Base-by-base conservation (phyloP, 805 yeast genomes). In the Wickerhamomyces rabaulensis region DNA sequence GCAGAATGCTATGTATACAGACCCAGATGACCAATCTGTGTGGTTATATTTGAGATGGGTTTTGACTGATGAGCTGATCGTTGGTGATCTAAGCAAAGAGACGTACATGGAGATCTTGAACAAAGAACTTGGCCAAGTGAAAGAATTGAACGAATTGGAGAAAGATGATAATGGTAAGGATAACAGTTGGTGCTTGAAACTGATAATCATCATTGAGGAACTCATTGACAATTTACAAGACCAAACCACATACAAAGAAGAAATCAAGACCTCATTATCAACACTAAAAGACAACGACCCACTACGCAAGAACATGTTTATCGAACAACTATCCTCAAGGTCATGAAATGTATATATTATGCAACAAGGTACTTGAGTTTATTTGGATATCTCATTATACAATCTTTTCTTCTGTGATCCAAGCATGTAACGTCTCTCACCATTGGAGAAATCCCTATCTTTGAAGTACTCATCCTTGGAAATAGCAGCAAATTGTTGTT, bases 1-100 rank as follows among this genome's bases (percentile, higher is more conserved):
- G 33, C 84, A 82, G 49, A 84, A 87, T 25, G 99, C 98, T 0
- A 79, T 89, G 67, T 88, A 82, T 60, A 88, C 95, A 54, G 98
- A 94, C 62, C 91, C 96, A 0, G 92, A 87, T 44, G 99, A 94
- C 60, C 91, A 95, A 39, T 87, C 97, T 0, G 85, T 88, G 0
- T 94, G 98, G 97, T 73, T 86, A 2, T 94, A 91, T 61, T 73
- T 88, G 48, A 77, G 82, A 43, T 94, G 98, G 98, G 69, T 92
- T 20, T 63, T 79, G 9, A 67, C 70, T 5, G 58, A 60, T 41
- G 68, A 62, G 1, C 51, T 66, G 21, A 63, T 68, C 7, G 47
- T 58, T 0, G 52, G 56, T 6, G 48, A 53, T 1, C 44, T 68
- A 36, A 39, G 55, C 17, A 47, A 20, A n/a, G 65, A 60, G 1